Evolutionary conservation across 805 yeast species (phyloP).

Genomic region (Saturnispora quitensis): DNA sequence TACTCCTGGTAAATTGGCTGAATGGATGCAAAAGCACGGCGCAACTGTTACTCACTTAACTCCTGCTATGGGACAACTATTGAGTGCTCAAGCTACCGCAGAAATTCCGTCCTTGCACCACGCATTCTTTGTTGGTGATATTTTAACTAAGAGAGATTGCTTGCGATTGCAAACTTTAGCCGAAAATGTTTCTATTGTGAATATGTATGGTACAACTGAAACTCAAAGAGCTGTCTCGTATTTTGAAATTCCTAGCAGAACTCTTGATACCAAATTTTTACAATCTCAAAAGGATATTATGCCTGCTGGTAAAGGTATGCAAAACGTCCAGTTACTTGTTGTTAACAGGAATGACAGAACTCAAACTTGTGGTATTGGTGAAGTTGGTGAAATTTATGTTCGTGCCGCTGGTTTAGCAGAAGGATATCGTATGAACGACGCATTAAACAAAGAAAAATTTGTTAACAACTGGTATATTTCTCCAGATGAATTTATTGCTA

Average conservation of each 20-base stretch:
- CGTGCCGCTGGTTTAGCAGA: slow-evolving; percentile 98
- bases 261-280: slow-evolving; percentile 61
- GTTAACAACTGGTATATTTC: slow-evolving; percentile 86
- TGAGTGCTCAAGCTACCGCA: slow-evolving; percentile 90
- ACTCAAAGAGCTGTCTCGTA: slow-evolving; percentile 97
- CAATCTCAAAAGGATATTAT: slow-evolving; percentile 84
- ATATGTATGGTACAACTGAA: slow-evolving; percentile 99
- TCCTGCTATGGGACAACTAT: slow-evolving; percentile 98
- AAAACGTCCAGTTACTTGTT: slow-evolving; percentile 85
- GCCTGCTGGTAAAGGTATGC: slow-evolving; percentile 99
- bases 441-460: slow-evolving; percentile 78
- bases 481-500: slow-evolving; percentile 49
- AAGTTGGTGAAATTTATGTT: slow-evolving; percentile 96
- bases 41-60: slow-evolving; percentile 97
- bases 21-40: slow-evolving; percentile 88
- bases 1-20: slow-evolving; percentile 94
- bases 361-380: slow-evolving; percentile 96
- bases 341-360: slow-evolving; percentile 84
- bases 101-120: slow-evolving; percentile 81
- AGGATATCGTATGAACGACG: slow-evolving; percentile 89
- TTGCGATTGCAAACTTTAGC: slow-evolving; percentile 86
- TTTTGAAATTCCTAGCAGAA: slow-evolving; percentile 74
- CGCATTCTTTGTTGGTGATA: slow-evolving; percentile 98
- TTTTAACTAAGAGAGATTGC: slow-evolving; percentile 95
- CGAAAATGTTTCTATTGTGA: slow-evolving; percentile 78